Conservation (phyloP, 140 eudicot species). For the Senecio squalidus region DNA sequence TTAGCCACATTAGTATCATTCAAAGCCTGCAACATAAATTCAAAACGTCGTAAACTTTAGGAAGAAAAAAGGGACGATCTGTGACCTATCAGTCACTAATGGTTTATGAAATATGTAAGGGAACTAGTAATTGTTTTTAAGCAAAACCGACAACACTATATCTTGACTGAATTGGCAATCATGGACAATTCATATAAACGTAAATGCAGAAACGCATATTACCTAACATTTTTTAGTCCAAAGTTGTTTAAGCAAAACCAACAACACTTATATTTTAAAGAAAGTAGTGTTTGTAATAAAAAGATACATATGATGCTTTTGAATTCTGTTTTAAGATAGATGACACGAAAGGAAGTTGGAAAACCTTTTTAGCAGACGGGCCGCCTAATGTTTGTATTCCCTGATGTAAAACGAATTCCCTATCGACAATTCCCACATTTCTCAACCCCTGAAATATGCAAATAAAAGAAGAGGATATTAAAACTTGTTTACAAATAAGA, state of each 20-base stretch:
- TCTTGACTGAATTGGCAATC: too few species aligned
- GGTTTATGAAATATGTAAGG: too few species aligned
- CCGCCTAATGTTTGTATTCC: constrained; percentile 84
- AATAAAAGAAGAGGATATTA: too few species aligned
- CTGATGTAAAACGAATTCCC: constrained; percentile 72
- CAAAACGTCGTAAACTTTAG: not conserved
- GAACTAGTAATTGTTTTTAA: too few species aligned
- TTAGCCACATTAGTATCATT: constrained; percentile 28
- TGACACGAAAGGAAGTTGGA: not conserved
- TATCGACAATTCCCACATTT: constrained; percentile 77
- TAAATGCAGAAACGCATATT: too few species aligned
- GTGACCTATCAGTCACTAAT: too few species aligned
- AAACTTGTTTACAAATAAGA: not conserved
- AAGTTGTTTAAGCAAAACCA: too few species aligned
- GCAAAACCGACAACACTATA: too few species aligned
- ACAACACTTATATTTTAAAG: not conserved
- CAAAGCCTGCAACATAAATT: constrained; percentile 35
- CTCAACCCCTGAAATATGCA: constrained; percentile 50
- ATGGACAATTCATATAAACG: too few species aligned
- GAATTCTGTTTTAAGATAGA: not conserved
- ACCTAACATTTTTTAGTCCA: too few species aligned
- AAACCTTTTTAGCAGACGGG: constrained; percentile 55
- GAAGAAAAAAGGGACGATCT: too few species aligned
- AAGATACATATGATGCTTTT: not conserved
- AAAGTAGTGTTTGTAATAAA: not conserved